Evolutionary conservation across 169 alveolate species (phyloP).

Genomic region (Perkinsus olseni): DNA sequence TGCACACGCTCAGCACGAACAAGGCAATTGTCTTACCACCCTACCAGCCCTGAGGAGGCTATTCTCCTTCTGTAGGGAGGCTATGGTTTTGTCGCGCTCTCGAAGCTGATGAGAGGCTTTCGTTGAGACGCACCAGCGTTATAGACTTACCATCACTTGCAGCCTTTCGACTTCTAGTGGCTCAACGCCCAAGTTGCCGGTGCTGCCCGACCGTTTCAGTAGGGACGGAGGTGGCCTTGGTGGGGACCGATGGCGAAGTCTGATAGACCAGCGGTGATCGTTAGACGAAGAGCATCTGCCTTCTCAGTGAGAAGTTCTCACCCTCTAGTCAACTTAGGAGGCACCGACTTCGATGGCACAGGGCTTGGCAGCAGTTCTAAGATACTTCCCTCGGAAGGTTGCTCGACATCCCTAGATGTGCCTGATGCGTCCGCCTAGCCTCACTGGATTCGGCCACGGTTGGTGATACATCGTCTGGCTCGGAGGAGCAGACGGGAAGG

Average conservation of each 20-base stretch:
- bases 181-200: neutral
- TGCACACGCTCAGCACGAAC: neutral
- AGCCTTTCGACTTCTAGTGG: neutral
- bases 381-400: neutral
- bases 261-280: too few relatives aligned
- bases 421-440: neutral
- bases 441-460: neutral
- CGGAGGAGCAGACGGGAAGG: neutral
- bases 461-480: neutral
- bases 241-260: neutral
- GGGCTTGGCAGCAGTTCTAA: neutral
- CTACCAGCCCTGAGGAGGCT: neutral
- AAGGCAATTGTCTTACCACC: neutral
- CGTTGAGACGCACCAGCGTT: neutral
- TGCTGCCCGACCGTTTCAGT: neutral
- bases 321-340: neutral
- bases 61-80: neutral
- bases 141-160: neutral
- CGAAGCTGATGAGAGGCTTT: neutral
- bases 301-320: neutral
- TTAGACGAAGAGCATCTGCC: too few relatives aligned
- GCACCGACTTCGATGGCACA: neutral
- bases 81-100: neutral
- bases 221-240: neutral
- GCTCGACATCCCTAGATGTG: neutral